These are phyloP conservation scores for Cryptococcus depauperatus DNA, from an alignment of 1,284 basidiomycete species.

Conservation along the genomic window DNA sequence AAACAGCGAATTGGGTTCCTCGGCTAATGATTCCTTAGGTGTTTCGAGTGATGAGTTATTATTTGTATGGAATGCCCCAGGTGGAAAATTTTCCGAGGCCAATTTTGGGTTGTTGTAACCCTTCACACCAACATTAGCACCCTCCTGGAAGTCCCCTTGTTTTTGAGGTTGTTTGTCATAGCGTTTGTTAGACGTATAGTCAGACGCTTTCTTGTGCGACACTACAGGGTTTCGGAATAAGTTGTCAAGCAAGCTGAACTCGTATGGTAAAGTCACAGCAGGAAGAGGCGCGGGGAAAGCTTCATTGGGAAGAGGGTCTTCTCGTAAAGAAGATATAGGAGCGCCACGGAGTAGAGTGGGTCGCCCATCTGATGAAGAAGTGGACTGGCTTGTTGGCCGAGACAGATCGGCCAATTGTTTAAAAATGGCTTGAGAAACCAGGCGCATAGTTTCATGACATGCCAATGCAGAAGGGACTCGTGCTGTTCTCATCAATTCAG, in stretches of 20 bases:
- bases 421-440: slow-evolving; percentile 40
- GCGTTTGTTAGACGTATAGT: slow-evolving; percentile 30
- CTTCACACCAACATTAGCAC: neutral
- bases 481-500: slow-evolving; percentile 20
- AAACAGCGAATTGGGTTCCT: slow-evolving; percentile 4
- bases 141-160: slow-evolving; percentile 1
- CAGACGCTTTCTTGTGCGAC: slow-evolving; percentile 42
- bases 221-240: slow-evolving; percentile 46
- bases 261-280: slow-evolving; percentile 40
- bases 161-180: slow-evolving; percentile 6
- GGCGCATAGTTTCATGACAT: slow-evolving; percentile 44
- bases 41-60: neutral
- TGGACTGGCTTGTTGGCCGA: slow-evolving; percentile 12
- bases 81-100: slow-evolving; percentile 34
- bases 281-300: slow-evolving; percentile 41
- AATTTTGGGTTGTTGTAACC: slow-evolving; percentile 8
- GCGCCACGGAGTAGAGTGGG: slow-evolving; percentile 24
- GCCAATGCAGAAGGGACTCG: slow-evolving; percentile 43
- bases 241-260: slow-evolving; percentile 45
- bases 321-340: slow-evolving; percentile 38
- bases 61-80: no score
- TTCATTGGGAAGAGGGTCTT: slow-evolving; percentile 37
- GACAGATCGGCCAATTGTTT: slow-evolving; percentile 35
- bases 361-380: slow-evolving; percentile 15
- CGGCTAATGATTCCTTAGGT: no score